Evolutionary conservation across 768 basidiomycete genomes (phyloP).

Genomic region (Austroboletus eburneus): DNA sequence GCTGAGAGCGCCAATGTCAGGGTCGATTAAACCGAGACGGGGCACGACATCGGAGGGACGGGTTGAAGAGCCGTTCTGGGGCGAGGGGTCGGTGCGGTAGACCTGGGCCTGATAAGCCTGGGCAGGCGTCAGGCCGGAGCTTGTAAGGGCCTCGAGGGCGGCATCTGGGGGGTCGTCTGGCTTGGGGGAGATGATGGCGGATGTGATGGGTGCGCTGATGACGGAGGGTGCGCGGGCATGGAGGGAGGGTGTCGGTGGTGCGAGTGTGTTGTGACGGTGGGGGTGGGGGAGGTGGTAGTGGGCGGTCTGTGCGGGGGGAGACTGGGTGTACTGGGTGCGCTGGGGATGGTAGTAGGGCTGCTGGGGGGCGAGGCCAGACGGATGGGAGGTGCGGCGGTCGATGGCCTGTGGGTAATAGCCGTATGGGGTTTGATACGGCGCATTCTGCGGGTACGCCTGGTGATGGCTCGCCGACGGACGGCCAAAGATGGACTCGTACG

Average conservation of each 20-base stretch:
- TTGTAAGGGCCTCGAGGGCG: constrained; percentile 40
- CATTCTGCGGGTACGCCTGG: constrained; percentile 22
- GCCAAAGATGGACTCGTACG: constrained; percentile 87
- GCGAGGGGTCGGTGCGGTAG: constrained; percentile 43
- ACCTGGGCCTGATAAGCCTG: constrained; percentile 82
- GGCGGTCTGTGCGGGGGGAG: constrained; percentile 20
- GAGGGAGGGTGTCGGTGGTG: constrained; percentile 38
- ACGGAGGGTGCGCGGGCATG: constrained; percentile 50
- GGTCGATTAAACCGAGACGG: constrained; percentile 45
- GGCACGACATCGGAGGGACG: constrained; percentile 30
- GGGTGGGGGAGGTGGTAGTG: constrained; percentile 16
- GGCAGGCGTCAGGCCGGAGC: constrained; percentile 63
- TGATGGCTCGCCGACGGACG: constrained; percentile 62
- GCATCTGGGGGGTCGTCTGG: constrained; percentile 50
- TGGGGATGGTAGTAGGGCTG: constrained; percentile 15
- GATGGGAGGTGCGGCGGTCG: constrained; percentile 47
- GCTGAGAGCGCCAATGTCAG: constrained; percentile 53
- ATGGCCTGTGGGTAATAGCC: constrained; percentile 37
- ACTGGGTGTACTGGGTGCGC: constrained; percentile 33
- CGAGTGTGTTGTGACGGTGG: constrained; percentile 29
- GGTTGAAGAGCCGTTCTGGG: constrained; percentile 28
- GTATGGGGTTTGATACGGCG: constrained; percentile 26
- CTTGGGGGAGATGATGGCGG: constrained; percentile 43
- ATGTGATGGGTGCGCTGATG: constrained; percentile 38
- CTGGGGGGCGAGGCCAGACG: constrained; percentile 36